phyloP scores from a whole-genome alignment of 345 rosid genomes.

The Populus alba region DNA sequence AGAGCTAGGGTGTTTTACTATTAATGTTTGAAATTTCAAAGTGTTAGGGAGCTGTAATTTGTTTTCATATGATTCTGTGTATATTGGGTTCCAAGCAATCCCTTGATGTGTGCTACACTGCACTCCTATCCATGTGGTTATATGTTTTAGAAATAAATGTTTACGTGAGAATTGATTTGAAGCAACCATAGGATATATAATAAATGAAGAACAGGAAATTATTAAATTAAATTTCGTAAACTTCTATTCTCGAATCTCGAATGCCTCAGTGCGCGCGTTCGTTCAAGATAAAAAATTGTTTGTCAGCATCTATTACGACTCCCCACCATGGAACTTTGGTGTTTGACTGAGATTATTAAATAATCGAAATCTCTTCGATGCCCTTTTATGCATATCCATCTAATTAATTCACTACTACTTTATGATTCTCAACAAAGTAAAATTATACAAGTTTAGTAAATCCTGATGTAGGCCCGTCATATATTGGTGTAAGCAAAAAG shows the following conservation, averaged over 20 bases:
- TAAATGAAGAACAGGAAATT: background rate
- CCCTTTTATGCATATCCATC: background rate
- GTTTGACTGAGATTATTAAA: slow-evolving; percentile 15
- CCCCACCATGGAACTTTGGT: slow-evolving; percentile 20
- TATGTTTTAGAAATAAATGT: slow-evolving; percentile 18
- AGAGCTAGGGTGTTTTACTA: slow-evolving; percentile 2
- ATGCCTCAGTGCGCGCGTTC: slow-evolving; percentile 10
- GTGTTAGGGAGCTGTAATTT: slow-evolving; percentile 27
- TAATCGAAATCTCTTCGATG: background rate
- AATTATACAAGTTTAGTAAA: background rate
- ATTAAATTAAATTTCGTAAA: slow-evolving; percentile 12
- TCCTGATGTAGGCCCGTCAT: background rate
- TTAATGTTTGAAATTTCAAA: slow-evolving; percentile 32
- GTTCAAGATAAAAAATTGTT: slow-evolving; percentile 3
- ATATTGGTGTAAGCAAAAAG: background rate
- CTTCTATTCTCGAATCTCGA: slow-evolving; percentile 55
- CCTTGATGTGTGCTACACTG: slow-evolving; percentile 41
- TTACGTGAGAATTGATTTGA: background rate
- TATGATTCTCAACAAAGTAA: too few relatives aligned
- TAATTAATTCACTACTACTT: too few relatives aligned
- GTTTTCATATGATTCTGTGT: slow-evolving; percentile 9
- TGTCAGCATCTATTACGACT: slow-evolving; percentile 23
- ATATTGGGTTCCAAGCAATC: slow-evolving; percentile 32
- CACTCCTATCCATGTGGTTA: slow-evolving; percentile 47
- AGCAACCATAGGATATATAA: background rate